Evolutionary conservation across 257 asterid species (phyloP).

Genomic region (Penstemon barbatus): DNA sequence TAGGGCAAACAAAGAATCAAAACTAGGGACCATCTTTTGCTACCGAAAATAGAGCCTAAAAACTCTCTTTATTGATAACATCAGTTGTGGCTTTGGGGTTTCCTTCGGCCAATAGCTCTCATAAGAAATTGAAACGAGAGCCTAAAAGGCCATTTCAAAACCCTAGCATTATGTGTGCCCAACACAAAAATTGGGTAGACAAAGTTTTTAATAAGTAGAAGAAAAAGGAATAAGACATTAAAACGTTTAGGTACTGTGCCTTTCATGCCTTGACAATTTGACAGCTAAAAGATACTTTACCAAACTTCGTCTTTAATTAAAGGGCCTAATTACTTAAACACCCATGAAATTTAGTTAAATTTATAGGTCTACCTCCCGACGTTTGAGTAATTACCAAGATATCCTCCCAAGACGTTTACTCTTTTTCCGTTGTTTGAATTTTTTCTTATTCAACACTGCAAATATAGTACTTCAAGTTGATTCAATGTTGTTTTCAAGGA

Average conservation of each 20-base stretch:
- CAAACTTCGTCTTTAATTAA: conserved; percentile 23
- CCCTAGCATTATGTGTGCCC: conserved; percentile 23
- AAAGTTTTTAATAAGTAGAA: conserved; percentile 25
- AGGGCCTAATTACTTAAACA: too few species aligned
- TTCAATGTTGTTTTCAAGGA: too few species aligned
- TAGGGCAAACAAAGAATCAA: conserved; percentile 20
- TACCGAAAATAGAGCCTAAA: conserved; percentile 33
- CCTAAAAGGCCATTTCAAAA: conserved; percentile 10
- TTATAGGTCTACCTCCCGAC: too few species aligned
- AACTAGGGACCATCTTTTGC: conserved; percentile 36
- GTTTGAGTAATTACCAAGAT: too few species aligned
- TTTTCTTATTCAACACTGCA: too few species aligned
- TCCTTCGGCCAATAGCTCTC: conserved; percentile 12
- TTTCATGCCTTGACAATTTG: conserved; percentile 33
- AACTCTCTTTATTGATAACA: conserved; percentile 31
- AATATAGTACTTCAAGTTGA: too few species aligned
- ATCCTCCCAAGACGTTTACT: too few species aligned
- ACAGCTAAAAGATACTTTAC: conserved; percentile 35
- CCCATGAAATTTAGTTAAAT: too few species aligned
- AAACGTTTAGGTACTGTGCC: conserved; percentile 34
- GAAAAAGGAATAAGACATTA: conserved; percentile 32
- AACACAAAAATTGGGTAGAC: conserved; percentile 30
- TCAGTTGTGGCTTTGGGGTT: conserved; percentile 13
- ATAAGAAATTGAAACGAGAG: conserved; percentile 22
- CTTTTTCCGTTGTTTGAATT: too few species aligned